Evolutionary conservation across 2,329 filamentous ascomycete genomes (phyloP).

Genomic region (Fusarium pseudocircinatum): DNA sequence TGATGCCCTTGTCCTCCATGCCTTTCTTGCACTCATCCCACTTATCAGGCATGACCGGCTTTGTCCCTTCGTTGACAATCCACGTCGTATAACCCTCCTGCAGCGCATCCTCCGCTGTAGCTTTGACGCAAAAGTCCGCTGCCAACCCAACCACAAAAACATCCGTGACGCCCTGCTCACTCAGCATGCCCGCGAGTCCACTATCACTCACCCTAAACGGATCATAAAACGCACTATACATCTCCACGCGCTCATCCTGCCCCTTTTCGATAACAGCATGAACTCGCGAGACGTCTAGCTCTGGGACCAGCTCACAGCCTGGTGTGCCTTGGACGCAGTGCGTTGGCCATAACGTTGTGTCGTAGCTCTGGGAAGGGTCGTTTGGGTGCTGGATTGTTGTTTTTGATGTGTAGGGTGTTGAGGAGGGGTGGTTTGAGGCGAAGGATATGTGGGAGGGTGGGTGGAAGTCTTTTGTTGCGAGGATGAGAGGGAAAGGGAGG

Average conservation of each 20-base stretch:
- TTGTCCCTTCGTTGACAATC: constrained; percentile 82
- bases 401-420: constrained; percentile 73
- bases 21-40: constrained; percentile 67
- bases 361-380: constrained; percentile 70
- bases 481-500: constrained; percentile 75
- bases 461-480: constrained; percentile 95
- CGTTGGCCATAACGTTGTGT: constrained; percentile 82
- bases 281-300: constrained; percentile 70
- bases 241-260: constrained; percentile 77
- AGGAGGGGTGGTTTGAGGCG: constrained; percentile 77
- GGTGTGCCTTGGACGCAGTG: constrained; percentile 84
- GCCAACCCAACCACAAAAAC: constrained; percentile 90
- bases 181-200: constrained; percentile 69
- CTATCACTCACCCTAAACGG: constrained; percentile 75
- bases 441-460: constrained; percentile 88
- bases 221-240: constrained; percentile 93
- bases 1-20: constrained; percentile 68
- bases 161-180: constrained; percentile 70
- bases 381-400: constrained; percentile 73
- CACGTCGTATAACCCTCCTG: constrained; percentile 80
- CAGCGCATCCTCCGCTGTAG: constrained; percentile 80
- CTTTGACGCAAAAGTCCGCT: constrained; percentile 88
- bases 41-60: constrained; percentile 69
- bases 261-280: constrained; percentile 82
- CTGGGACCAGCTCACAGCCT: constrained; percentile 78